These are phyloP conservation scores for Kwoniella dendrophila DNA, from an alignment of 768 basidiomycete genomes.

Conservation along the genomic window DNA sequence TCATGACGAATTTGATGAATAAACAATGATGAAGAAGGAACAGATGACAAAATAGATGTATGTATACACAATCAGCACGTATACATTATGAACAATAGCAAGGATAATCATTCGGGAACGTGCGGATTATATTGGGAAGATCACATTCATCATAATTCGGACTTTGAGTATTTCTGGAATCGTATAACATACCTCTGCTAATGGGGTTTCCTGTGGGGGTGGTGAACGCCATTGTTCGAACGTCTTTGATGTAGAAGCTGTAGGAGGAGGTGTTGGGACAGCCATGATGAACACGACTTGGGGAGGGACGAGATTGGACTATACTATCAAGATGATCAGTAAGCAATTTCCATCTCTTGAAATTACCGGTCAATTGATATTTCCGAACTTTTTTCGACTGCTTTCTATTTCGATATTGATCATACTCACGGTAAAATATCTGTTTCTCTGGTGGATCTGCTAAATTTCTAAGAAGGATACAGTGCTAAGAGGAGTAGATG, in stretches of 20 bases:
- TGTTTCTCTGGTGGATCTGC: too few relatives aligned
- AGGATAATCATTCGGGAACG: constrained; percentile 7
- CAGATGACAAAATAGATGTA: neutral
- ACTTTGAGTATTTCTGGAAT: neutral
- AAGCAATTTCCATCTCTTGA: neutral
- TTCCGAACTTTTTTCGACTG: too few relatives aligned
- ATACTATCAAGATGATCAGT: neutral
- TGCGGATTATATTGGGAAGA: constrained; percentile 11
- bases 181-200: constrained; percentile 36
- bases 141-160: constrained; percentile 14
- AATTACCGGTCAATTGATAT: too few relatives aligned
- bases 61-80: neutral
- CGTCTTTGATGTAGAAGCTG: constrained; percentile 3
- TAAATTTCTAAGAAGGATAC: too few relatives aligned
- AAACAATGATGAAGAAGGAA: neutral
- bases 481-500: too few relatives aligned
- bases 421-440: too few relatives aligned
- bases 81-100: constrained; percentile 10
- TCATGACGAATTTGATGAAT: neutral
- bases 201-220: constrained; percentile 35
- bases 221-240: constrained; percentile 39
- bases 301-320: neutral
- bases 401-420: too few relatives aligned
- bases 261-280: constrained; percentile 8
- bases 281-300: constrained; percentile 10